Conservation (phyloP, 441 rosid genomes). For the Populus hybrid region DNA sequence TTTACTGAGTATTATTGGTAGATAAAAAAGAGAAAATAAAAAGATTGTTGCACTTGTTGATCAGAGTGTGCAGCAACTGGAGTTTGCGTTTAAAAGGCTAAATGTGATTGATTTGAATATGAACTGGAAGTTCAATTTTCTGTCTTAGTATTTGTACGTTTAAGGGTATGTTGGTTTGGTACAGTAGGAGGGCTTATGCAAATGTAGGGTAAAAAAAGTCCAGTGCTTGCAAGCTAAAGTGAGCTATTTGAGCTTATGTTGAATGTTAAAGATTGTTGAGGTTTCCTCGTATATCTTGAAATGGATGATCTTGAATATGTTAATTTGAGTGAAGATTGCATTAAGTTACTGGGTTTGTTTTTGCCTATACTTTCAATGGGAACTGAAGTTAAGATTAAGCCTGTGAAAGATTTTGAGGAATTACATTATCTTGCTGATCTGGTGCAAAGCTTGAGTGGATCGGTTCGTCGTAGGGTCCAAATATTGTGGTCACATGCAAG, state of each 20-base stretch:
- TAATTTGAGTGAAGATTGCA: not conserved
- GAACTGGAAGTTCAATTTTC: not conserved
- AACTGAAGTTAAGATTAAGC: not conserved
- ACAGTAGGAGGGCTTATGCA: not conserved
- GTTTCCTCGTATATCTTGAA: not conserved
- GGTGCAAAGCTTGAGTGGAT: not conserved
- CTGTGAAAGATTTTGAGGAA: not conserved
- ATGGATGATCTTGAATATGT: not conserved
- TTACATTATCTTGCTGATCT: not conserved
- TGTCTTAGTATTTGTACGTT: not conserved
- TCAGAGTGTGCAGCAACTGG: not conserved
- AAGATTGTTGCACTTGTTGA: not conserved
- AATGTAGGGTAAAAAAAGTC: not conserved
- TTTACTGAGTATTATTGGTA: no score
- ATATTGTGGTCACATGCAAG: not conserved
- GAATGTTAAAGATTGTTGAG: not conserved
- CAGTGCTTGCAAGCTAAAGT: not conserved
- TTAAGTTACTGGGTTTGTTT: not conserved
- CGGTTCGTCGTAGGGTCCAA: not conserved
- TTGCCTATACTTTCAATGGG: not conserved
- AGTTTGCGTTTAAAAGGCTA: not conserved
- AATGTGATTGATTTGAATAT: not conserved
- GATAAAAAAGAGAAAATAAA: no score
- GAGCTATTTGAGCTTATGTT: not conserved
- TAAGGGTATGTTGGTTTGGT: not conserved